A percentile compares a stretch with the other conserved stretches of the same genome.
These are phyloP conservation scores for Ustilago loliicola DNA, from an alignment of 1,284 basidiomycete species.

Conservation along the genomic window DNA sequence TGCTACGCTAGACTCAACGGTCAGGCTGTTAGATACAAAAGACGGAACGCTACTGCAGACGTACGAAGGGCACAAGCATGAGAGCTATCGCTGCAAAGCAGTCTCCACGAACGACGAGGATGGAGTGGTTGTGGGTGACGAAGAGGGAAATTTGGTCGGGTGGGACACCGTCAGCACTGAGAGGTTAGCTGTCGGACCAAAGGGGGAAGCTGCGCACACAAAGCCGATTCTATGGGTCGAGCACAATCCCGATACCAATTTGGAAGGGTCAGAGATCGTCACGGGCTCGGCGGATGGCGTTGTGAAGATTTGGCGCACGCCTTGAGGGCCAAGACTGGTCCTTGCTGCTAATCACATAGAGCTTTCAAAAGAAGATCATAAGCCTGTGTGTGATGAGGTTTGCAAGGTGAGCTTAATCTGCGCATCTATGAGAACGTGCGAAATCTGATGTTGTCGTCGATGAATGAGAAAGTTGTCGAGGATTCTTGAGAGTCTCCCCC, in stretches of 20 bases:
- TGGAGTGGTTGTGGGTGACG: conserved; percentile 86
- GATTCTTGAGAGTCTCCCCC: background rate
- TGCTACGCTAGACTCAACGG: conserved; percentile 83
- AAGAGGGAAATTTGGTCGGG: conserved; percentile 85
- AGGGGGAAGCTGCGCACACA: conserved; percentile 82
- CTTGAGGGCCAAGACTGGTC: background rate
- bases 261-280: conserved; percentile 75
- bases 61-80: conserved; percentile 82
- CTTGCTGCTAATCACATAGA: background rate
- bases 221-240: conserved; percentile 92
- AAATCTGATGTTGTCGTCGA: background rate
- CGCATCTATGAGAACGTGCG: background rate
- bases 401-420: background rate
- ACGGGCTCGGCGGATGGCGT: conserved; percentile 81
- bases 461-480: background rate
- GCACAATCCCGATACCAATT: conserved; percentile 75
- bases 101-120: conserved; percentile 84
- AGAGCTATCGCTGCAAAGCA: conserved; percentile 83
- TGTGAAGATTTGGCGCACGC: conserved; percentile 61
- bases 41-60: conserved; percentile 88
- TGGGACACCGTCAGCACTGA: conserved; percentile 82
- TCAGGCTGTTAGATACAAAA: conserved; percentile 85
- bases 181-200: conserved; percentile 64
- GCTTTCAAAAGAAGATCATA: background rate
- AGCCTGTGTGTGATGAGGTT: background rate